Conservation (phyloP, 192 early-diverging fungal species). For the Spinellus fusiger region DNA sequence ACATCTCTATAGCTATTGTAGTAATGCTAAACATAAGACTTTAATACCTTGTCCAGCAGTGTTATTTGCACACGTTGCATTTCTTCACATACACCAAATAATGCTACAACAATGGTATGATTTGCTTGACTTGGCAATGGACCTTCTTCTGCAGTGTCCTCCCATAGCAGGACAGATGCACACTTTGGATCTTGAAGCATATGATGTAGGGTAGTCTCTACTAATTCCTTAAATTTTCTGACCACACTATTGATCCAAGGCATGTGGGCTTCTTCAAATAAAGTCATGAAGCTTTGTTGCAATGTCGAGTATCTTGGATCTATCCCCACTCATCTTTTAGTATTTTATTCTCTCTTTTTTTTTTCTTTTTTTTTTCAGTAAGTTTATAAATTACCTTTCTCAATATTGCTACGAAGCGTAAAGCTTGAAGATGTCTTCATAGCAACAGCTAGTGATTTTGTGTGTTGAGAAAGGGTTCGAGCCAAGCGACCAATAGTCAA, state of each 20-base stretch:
- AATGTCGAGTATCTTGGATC: conserved; percentile 31
- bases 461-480: conserved; percentile 16
- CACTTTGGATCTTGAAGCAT: conserved; percentile 39
- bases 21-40: background rate
- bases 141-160: conserved; percentile 23
- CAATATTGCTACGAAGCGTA: conserved; percentile 13
- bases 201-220: conserved; percentile 21
- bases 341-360: conserved; percentile 1
- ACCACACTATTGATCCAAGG: conserved; percentile 35
- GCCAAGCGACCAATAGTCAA: conserved; percentile 14
- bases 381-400: conserved; percentile 14
- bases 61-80: conserved; percentile 38
- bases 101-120: conserved; percentile 26
- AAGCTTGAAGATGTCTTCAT: background rate
- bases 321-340: background rate
- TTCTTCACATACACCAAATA: conserved; percentile 42
- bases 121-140: conserved; percentile 39
- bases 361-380: background rate
- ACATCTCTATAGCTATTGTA: no score
- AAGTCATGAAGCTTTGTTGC: conserved; percentile 21
- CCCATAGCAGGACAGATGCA: conserved; percentile 39
- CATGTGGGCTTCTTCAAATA: conserved; percentile 36
- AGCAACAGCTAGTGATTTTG: conserved; percentile 13
- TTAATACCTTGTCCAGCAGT: conserved; percentile 41
- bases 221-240: conserved; percentile 12